Conservation (phyloP, 2,329 filamentous ascomycete genomes). For the Monilinia polystroma region DNA sequence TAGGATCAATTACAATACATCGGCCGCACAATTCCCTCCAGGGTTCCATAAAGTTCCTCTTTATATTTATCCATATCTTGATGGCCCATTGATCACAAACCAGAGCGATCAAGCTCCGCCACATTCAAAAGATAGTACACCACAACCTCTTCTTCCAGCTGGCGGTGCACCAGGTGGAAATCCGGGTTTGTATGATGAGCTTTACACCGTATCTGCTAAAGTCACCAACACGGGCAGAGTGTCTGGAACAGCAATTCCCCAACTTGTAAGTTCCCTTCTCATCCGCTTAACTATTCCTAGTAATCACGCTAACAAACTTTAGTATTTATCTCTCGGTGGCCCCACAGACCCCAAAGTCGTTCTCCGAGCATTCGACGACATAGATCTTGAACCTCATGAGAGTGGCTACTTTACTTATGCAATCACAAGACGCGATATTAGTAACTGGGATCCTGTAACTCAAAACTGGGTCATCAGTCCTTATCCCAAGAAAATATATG, state of each 20-base stretch:
- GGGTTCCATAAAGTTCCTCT: slow-evolving; percentile 46
- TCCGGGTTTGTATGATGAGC: slow-evolving; percentile 51
- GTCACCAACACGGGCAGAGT: slow-evolving; percentile 57
- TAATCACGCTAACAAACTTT: background rate
- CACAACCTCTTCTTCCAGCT: slow-evolving; percentile 48
- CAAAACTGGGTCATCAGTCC: slow-evolving; percentile 75
- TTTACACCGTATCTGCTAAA: slow-evolving; percentile 53
- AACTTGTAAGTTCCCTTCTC: slow-evolving; percentile 43
- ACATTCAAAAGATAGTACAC: slow-evolving; percentile 45
- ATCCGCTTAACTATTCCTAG: slow-evolving; percentile 39
- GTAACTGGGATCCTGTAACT: slow-evolving; percentile 73
- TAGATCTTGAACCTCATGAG: slow-evolving; percentile 67
- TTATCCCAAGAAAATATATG: slow-evolving; percentile 38
- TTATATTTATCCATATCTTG: slow-evolving; percentile 58
- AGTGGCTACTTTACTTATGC: slow-evolving; percentile 64
- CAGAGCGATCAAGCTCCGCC: slow-evolving; percentile 39
- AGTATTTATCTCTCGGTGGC: slow-evolving; percentile 77
- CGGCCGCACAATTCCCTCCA: slow-evolving; percentile 66
- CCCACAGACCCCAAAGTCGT: slow-evolving; percentile 64
- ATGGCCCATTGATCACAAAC: slow-evolving; percentile 43
- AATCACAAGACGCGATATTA: slow-evolving; percentile 78
- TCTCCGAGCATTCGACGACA: slow-evolving; percentile 78
- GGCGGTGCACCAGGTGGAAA: slow-evolving; percentile 55
- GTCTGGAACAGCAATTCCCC: slow-evolving; percentile 56
- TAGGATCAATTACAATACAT: slow-evolving; percentile 58